phyloP scores from a whole-genome alignment of 2,329 filamentous ascomycete species.

The Camptophora hylomeconis region DNA sequence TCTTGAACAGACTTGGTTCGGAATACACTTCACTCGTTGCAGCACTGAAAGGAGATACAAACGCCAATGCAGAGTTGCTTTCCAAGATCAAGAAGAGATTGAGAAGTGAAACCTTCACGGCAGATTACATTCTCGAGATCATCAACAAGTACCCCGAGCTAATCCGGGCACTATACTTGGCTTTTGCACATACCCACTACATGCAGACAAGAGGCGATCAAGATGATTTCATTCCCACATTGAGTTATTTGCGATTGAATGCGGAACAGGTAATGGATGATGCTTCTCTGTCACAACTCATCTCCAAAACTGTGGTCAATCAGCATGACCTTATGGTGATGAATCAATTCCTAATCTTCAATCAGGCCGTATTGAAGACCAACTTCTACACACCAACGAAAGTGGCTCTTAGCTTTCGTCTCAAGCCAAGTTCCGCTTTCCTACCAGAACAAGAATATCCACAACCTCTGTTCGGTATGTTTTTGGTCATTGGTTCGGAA shows the following conservation, averaged over 20 bases:
- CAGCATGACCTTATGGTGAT: constrained; percentile 98
- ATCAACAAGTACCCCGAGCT: constrained; percentile 81
- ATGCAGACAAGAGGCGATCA: constrained; percentile 51
- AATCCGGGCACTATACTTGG: constrained; percentile 75
- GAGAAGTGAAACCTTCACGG: constrained; percentile 91
- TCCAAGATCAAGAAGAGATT: constrained; percentile 92
- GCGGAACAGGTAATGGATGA: constrained; percentile 66
- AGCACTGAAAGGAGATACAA: constrained; percentile 69
- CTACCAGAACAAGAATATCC: constrained; percentile 86
- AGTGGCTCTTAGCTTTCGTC: constrained; percentile 89
- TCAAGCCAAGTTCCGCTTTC: constrained; percentile 64
- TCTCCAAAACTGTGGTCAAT: constrained; percentile 68
- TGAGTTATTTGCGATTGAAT: constrained; percentile 54
- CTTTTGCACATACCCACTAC: constrained; percentile 81
- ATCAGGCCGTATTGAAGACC: constrained; percentile 84
- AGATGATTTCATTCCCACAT: constrained; percentile 57
- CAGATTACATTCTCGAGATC: constrained; percentile 96
- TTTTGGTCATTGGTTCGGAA: constrained; percentile 92
- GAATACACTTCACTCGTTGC: constrained; percentile 82
- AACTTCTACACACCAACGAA: constrained; percentile 98
- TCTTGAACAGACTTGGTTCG: constrained; percentile 83
- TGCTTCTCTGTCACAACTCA: constrained; percentile 58
- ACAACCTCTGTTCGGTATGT: constrained; percentile 92
- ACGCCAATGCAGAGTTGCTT: constrained; percentile 70
- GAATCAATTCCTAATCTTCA: constrained; percentile 93